Conservation (phyloP, 352 stramenopile genomes). For the Pythium periplocum region DNA sequence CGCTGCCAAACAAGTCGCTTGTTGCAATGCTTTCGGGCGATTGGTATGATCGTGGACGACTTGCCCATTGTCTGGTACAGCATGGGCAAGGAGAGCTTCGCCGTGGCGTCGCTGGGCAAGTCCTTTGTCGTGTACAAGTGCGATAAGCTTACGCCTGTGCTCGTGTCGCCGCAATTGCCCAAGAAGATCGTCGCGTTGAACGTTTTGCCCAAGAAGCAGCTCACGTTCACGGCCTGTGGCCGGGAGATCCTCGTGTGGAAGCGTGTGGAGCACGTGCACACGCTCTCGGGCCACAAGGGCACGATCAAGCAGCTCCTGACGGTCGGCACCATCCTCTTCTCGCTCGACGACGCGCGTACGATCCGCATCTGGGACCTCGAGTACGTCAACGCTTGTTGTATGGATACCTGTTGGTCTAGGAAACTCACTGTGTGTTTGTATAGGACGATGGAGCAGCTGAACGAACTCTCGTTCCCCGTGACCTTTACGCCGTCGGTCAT, state of each 20-base stretch:
- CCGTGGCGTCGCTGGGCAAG: constrained; percentile 84
- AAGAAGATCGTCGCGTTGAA: constrained; percentile 72
- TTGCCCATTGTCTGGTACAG: constrained; percentile 84
- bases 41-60: constrained; percentile 85
- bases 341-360: constrained; percentile 48
- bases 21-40: constrained; percentile 87
- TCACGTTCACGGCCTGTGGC: constrained; percentile 74
- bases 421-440: constrained; percentile 9
- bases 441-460: constrained; percentile 51
- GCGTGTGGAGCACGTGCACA: constrained; percentile 47
- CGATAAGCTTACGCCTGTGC: constrained; percentile 82
- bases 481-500: constrained; percentile 71
- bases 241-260: constrained; percentile 73
- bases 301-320: constrained; percentile 53
- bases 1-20: constrained; percentile 66
- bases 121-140: constrained; percentile 90
- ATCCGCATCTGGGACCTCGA: constrained; percentile 64
- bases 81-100: constrained; percentile 86
- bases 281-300: constrained; percentile 52
- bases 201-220: constrained; percentile 57
- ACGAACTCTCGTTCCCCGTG: constrained; percentile 44
- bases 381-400: constrained; percentile 20
- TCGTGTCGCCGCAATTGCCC: constrained; percentile 75
- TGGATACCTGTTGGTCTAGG: background rate
- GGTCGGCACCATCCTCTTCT: constrained; percentile 67